A percentile compares a stretch with the other conserved stretches of the same genome.
phyloP scores from a whole-genome alignment of 2,329 filamentous ascomycete species.

The Colletotrichum sp. region DNA sequence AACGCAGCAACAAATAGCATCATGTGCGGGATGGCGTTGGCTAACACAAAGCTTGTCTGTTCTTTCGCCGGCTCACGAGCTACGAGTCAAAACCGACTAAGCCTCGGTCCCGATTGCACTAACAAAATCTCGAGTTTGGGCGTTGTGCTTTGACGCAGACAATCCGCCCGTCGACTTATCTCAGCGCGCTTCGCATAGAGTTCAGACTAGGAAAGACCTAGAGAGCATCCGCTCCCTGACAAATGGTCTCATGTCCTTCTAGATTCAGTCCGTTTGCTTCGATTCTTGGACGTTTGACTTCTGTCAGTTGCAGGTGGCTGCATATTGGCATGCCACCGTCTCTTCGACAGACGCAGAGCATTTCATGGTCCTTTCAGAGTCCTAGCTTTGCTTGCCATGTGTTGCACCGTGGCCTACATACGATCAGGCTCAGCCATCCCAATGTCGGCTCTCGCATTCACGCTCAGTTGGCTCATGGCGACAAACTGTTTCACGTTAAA shows the following conservation, averaged over 20 bases:
- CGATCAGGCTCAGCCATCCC: background rate
- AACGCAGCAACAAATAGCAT: background rate
- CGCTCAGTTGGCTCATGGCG: background rate
- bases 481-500: constrained; percentile 4
- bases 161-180: background rate
- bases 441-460: background rate
- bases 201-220: background rate
- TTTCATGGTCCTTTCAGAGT: background rate
- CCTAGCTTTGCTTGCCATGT: background rate
- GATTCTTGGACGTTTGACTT: background rate
- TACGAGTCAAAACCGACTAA: background rate
- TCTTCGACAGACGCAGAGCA: background rate
- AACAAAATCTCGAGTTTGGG: background rate
- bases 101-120: constrained; percentile 11
- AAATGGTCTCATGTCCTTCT: background rate
- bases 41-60: background rate
- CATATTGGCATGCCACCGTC: background rate
- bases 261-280: background rate
- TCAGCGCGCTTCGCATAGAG: background rate
- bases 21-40: background rate
- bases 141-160: background rate
- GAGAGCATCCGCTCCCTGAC: background rate
- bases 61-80: background rate
- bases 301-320: background rate
- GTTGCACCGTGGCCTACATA: background rate